phyloP scores from a whole-genome alignment of 2,329 filamentous ascomycete genomes.

The Sclerotinia trifoliorum region DNA sequence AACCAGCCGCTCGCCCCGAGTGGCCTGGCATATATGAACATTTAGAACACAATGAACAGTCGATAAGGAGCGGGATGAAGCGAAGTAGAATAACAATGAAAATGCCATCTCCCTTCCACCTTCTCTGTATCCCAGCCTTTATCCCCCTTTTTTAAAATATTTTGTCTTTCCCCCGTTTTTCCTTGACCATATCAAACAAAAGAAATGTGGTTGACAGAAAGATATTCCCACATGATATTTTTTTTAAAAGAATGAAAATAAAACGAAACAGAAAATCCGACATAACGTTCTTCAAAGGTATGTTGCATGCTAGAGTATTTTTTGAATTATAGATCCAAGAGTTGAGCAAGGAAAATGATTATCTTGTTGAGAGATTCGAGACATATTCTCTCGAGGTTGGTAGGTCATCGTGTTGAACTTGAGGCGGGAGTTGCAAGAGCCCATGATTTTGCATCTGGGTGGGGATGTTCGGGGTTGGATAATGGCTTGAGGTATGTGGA shows the following conservation, averaged over 20 bases:
- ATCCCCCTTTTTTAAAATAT: not conserved
- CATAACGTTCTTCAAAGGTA: not conserved
- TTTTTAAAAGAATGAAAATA: not conserved
- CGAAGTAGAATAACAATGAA: not conserved
- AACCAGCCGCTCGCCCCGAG: not conserved
- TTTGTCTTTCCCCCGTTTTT: constrained; percentile 14
- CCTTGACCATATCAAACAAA: not conserved
- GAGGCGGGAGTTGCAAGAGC: not conserved
- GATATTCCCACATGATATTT: not conserved
- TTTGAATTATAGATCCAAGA: not conserved
- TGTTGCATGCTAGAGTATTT: too few relatives aligned
- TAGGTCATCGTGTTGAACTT: not conserved
- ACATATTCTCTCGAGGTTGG: constrained; percentile 5
- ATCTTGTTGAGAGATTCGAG: constrained; percentile 1
- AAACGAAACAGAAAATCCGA: not conserved
- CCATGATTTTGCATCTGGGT: not conserved
- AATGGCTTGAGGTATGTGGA: not conserved
- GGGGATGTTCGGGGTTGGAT: not conserved
- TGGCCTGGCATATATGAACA: not conserved
- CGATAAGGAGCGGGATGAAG: not conserved
- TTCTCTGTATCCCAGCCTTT: not conserved
- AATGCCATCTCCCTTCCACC: not conserved
- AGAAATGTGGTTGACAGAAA: not conserved
- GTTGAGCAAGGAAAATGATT: not conserved
- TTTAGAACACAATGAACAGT: not conserved